Conservation (phyloP, 768 basidiomycete species). For the Crassisporium funariophilum region DNA sequence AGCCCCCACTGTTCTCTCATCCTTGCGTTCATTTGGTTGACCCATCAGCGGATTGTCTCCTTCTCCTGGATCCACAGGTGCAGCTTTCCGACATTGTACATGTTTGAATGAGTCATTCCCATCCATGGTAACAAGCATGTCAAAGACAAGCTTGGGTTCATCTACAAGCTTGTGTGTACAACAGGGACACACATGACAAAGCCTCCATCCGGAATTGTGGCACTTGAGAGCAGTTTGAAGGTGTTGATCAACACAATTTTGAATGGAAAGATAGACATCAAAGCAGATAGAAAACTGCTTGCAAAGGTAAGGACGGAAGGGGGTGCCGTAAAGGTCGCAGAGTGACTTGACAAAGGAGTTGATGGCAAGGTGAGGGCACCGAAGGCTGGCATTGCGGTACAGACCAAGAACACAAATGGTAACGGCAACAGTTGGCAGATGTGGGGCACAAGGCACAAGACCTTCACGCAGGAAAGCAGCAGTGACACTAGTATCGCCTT, state of each 20-base stretch:
- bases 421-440: constrained; percentile 19
- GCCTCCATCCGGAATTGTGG: constrained; percentile 23
- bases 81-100: not conserved
- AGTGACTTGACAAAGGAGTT: constrained; percentile 30
- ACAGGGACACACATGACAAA: constrained; percentile 7
- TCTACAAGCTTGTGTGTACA: constrained; percentile 22
- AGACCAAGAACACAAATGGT: constrained; percentile 23
- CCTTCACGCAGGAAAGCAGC: constrained; percentile 23
- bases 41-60: not conserved
- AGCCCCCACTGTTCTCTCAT: too few species aligned
- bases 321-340: constrained; percentile 28
- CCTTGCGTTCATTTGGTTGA: too few species aligned
- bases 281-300: constrained; percentile 26
- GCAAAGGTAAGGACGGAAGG: constrained; percentile 16
- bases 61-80: too few species aligned
- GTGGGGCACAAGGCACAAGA: constrained; percentile 26
- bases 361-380: constrained; percentile 27
- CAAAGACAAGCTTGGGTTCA: constrained; percentile 21
- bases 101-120: constrained; percentile 29
- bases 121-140: constrained; percentile 28
- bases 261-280: constrained; percentile 27
- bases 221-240: constrained; percentile 24
- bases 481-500: constrained; percentile 8
- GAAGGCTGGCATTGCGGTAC: constrained; percentile 16
- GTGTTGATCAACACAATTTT: not conserved